Conservation (phyloP, 1,139 yeast genomes). For the Geotrichum europaeum region DNA sequence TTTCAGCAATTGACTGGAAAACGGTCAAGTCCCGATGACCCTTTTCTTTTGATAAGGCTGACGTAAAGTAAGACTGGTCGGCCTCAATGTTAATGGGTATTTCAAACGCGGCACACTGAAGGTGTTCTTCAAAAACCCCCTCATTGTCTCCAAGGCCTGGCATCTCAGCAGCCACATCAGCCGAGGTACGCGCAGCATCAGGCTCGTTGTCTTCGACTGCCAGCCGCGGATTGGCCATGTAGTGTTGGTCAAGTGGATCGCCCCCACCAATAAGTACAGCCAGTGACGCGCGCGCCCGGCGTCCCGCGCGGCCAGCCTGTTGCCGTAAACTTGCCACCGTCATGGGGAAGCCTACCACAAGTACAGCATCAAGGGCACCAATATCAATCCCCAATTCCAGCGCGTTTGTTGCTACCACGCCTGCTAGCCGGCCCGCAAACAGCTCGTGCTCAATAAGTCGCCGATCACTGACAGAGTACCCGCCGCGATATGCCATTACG, state of each 20-base stretch:
- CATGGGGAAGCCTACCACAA: constrained; percentile 86
- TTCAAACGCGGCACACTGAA: constrained; percentile 94
- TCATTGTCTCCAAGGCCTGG: constrained; percentile 46
- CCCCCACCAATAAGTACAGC: constrained; percentile 80
- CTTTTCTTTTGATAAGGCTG: not conserved
- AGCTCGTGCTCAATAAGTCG: constrained; percentile 80
- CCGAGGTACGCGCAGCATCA: constrained; percentile 22
- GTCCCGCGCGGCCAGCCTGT: constrained; percentile 94
- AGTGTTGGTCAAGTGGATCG: constrained; percentile 82
- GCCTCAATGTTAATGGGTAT: constrained; percentile 49
- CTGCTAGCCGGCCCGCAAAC: constrained; percentile 79
- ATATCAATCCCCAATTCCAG: constrained; percentile 92
- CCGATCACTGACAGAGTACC: constrained; percentile 80
- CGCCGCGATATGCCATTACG: constrained; percentile 92
- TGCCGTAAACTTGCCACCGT: constrained; percentile 85
- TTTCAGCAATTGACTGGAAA: constrained; percentile 16
- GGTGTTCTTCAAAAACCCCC: constrained; percentile 65
- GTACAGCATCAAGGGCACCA: constrained; percentile 83
- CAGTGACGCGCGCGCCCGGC: constrained; percentile 65
- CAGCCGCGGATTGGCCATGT: constrained; percentile 62
- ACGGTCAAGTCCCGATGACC: not conserved
- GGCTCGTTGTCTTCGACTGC: constrained; percentile 43
- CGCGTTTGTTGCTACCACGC: constrained; percentile 92
- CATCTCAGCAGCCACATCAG: not conserved
- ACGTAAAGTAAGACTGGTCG: constrained; percentile 53